A percentile compares a stretch with the other conserved stretches of the same genome.
These are phyloP conservation scores for Phialophora chinensis DNA, from an alignment of 2,329 filamentous ascomycete genomes.

Conservation along the genomic window DNA sequence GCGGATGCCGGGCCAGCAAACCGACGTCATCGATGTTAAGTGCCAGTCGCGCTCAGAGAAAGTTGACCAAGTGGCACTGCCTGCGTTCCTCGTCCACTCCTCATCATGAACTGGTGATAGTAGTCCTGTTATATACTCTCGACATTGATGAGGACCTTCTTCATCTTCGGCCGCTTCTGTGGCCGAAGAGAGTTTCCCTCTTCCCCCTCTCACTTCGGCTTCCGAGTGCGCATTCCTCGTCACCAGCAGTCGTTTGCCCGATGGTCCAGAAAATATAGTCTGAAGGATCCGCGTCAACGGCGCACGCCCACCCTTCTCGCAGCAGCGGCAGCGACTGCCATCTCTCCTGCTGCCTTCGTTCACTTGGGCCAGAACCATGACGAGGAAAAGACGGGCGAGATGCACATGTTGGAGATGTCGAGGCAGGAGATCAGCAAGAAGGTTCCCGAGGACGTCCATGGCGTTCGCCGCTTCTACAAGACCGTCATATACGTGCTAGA, in stretches of 20 bases:
- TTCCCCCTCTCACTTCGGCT: slow-evolving; percentile 32
- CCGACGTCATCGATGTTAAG: slow-evolving; percentile 14
- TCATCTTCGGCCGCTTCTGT: slow-evolving; percentile 58
- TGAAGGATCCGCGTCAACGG: slow-evolving; percentile 40
- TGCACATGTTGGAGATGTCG: slow-evolving; percentile 84
- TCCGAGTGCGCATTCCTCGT: slow-evolving; percentile 40
- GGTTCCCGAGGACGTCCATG: slow-evolving; percentile 66
- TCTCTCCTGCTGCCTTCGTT: slow-evolving; percentile 66
- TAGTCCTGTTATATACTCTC: background rate
- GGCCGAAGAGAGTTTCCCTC: slow-evolving; percentile 47
- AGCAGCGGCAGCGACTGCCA: slow-evolving; percentile 52
- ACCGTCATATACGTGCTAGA: slow-evolving; percentile 72
- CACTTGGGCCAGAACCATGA: slow-evolving; percentile 58
- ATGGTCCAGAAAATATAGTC: slow-evolving; percentile 38
- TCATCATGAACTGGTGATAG: slow-evolving; percentile 3
- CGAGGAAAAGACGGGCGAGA: slow-evolving; percentile 72
- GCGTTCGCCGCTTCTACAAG: slow-evolving; percentile 64
- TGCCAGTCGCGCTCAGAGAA: background rate
- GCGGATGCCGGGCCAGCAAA: background rate
- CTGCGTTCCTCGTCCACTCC: background rate
- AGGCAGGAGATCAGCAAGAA: slow-evolving; percentile 75
- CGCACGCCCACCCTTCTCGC: slow-evolving; percentile 43
- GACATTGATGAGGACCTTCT: slow-evolving; percentile 55
- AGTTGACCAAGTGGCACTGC: background rate
- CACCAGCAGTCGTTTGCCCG: slow-evolving; percentile 35